phyloP scores from a whole-genome alignment of 164 flowering plant species.

The Sedum album region DNA sequence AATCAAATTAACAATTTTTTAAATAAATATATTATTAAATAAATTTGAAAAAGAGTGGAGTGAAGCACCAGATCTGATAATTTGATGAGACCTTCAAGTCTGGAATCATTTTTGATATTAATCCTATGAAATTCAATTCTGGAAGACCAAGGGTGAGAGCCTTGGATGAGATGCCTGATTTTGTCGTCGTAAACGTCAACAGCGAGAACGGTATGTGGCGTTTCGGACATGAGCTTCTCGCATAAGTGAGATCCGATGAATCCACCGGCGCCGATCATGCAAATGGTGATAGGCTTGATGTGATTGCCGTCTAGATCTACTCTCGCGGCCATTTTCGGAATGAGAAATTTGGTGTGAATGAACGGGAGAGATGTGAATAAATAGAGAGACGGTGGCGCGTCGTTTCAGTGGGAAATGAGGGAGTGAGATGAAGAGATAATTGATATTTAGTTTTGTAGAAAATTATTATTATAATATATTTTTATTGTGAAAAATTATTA shows the following conservation, averaged over 20 bases:
- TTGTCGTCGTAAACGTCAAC: slow-evolving; percentile 77
- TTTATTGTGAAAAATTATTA: too few relatives aligned
- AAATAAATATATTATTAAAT: neutral
- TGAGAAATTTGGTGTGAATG: neutral
- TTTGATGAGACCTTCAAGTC: slow-evolving; percentile 94
- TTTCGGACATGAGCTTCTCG: slow-evolving; percentile 71
- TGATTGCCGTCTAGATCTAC: slow-evolving; percentile 77
- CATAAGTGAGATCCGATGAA: slow-evolving; percentile 90
- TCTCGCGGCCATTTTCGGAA: slow-evolving; percentile 20
- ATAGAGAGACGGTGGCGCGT: neutral
- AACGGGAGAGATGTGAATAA: neutral
- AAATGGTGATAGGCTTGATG: slow-evolving; percentile 56
- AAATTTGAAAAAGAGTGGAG: neutral
- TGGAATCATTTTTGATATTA: slow-evolving; percentile 91
- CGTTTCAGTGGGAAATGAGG: slow-evolving; percentile 8
- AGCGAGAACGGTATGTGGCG: slow-evolving; percentile 70
- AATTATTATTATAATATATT: too few relatives aligned
- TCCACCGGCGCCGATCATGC: slow-evolving; percentile 91
- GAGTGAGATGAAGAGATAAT: too few relatives aligned
- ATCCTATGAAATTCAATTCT: slow-evolving; percentile 91
- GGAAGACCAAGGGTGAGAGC: slow-evolving; percentile 37
- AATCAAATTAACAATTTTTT: neutral
- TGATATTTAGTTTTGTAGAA: too few relatives aligned
- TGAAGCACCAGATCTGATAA: slow-evolving; percentile 83
- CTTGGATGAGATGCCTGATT: slow-evolving; percentile 63